phyloP scores from a whole-genome alignment of 106 monocot genomes.

The Narthecium ossifragum region DNA sequence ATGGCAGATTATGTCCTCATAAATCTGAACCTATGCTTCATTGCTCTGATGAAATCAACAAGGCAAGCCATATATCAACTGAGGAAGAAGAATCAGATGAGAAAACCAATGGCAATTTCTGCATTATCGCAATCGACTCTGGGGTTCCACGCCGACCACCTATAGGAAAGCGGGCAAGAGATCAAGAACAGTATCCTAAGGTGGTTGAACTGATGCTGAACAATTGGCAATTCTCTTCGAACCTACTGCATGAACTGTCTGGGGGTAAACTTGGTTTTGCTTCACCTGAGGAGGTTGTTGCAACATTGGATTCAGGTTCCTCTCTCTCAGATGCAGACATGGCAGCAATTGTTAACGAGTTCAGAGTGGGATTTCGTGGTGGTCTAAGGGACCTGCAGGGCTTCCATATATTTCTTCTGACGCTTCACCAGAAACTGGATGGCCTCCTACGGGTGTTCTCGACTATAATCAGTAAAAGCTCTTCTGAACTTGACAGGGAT shows the following conservation, averaged over 20 bases:
- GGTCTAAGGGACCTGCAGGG: conserved; percentile 76
- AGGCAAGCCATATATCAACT: background rate
- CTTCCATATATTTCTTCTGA: conserved; percentile 77
- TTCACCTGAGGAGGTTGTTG: conserved; percentile 23
- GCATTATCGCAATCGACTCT: conserved; percentile 76
- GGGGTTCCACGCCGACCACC: conserved; percentile 92
- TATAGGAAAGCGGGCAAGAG: conserved; percentile 66
- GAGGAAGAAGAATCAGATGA: conserved; percentile 11
- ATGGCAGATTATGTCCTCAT: conserved; percentile 16
- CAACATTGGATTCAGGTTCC: conserved; percentile 14
- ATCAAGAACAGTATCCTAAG: conserved; percentile 76
- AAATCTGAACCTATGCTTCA: conserved; percentile 15
- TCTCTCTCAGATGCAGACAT: conserved; percentile 30
- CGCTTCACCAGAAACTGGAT: conserved; percentile 79
- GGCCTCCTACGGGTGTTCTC: conserved; percentile 51
- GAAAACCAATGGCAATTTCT: conserved; percentile 18
- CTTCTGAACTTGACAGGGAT: conserved; percentile 60
- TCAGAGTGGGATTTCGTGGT: conserved; percentile 71
- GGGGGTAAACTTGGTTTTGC: conserved; percentile 69
- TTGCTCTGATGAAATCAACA: conserved; percentile 8
- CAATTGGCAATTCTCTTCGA: conserved; percentile 53
- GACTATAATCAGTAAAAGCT: conserved; percentile 52
- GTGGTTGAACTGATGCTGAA: conserved; percentile 85
- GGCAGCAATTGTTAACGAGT: conserved; percentile 48
- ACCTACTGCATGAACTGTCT: conserved; percentile 71